Evolutionary conservation across 2,329 filamentous ascomycete genomes (phyloP), one percentile per base, ranked within the genome.

Genomic region (Aspergillus flavus): DNA sequence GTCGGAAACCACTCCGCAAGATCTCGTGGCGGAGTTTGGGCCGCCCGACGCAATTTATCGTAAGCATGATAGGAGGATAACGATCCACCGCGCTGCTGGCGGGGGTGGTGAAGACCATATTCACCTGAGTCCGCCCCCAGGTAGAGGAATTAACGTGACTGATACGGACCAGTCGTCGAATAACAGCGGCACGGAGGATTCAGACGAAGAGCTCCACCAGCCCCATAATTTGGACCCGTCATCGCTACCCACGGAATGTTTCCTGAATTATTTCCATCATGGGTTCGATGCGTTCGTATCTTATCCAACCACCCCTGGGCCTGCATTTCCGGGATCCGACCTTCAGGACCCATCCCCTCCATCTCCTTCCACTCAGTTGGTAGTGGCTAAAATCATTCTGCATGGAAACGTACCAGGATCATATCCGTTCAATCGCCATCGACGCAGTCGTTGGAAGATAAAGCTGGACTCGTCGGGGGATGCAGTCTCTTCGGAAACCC

Each of bases 221-320:
- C 83, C 75, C 69, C 88, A 78, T 4, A 86, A 88, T 1, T 86
- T 88, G 4, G 92, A 96, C 74, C 79, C 82, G 43, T 75, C 77
- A 6, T 75, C 74, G 7, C 66, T 79, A n/a, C 74, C 79, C 3
- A 74, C 79, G 9, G 83, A 86, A 71, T 93, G 90, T 68, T 99
- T 98, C 76, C 97, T 95, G 79, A 98, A 98, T 76, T 99, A 99
- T 76, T 99, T 97, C 75, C 91, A 94, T 68, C 89, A 97, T 66
- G 95, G 95, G 1, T 96, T 99, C 73, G 95, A 99, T 76, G 86
- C 97, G 11, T 84, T 98, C 6, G 86, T 99, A n/a, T 96, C 94
- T 0, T 88, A 89, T 34, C 90, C 92, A 0, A 87, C 87, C 0
- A 75, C 84, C 6, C 83, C 90, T 4, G 91, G 90, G 0, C 86